Evolutionary conservation across 208 protist species (phyloP), one percentile per base, ranked within the genome.

Genomic region (Histomonas meleagridis): DNA sequence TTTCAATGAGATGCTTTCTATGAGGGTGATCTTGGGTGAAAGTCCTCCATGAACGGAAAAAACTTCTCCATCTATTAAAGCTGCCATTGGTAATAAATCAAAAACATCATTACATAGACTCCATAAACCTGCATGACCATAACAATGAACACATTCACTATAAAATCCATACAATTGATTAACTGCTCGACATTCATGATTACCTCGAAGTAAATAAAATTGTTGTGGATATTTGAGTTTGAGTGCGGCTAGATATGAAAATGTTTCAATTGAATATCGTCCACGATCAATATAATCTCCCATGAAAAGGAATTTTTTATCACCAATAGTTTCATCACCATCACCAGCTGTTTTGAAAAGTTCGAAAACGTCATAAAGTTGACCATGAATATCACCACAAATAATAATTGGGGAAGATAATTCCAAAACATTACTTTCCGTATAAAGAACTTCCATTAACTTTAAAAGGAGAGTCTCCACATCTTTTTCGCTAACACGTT

Each of bases 131-230:
- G 95, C 93, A 93, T 96, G 96, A 57, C 96, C 96, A 91, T 97
- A 97, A 79, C 97, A 97, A 60, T 93, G 91, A 92, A 95, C 90
- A 70, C 95, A 97, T 92, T 97, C 96, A 65, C 96, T 94, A 92
- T 97, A 97, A 91, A 97, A 97, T 49, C 96, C 96, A 92, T 97
- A 97, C 14, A 96, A 95, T 97, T 97, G 96, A 21, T 96, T 97
- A 86, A 98, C 97, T 92, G 97, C 96, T 55, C 97, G 92, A 49
- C 92, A 95, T 92, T 98, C 97, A 94, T 98, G 97, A 92, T 98
- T 98, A 14, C 97, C 97, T 65, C 97, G 94, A 7, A 98, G 91
- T 0, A 98, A 92, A 21, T 95, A 96, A 57, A 98, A 96, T 60
- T 94, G 92, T 51, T 97, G 92, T 49, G 96, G 96, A 51, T 97